Evolutionary conservation across 2,329 filamentous ascomycete species (phyloP).

Genomic region (Alternaria burnsii): DNA sequence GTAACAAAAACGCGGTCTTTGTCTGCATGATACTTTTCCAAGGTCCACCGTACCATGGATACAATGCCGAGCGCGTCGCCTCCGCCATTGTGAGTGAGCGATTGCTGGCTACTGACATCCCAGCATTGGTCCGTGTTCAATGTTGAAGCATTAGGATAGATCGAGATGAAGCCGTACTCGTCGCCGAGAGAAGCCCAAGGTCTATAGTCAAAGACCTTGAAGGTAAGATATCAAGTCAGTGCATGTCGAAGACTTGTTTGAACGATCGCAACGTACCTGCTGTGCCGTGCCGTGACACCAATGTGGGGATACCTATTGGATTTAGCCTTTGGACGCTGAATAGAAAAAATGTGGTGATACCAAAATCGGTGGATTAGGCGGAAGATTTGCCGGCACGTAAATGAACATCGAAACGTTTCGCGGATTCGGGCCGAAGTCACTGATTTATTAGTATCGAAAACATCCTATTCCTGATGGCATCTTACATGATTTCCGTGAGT

Average conservation of each 20-base stretch:
- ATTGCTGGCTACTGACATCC: slow-evolving; percentile 46
- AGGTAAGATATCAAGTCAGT: not conserved
- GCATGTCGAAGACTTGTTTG: not conserved
- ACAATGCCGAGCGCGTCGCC: slow-evolving; percentile 47
- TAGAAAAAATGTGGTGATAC: slow-evolving; percentile 28
- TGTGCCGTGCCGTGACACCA: slow-evolving; percentile 40
- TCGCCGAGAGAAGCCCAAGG: slow-evolving; percentile 43
- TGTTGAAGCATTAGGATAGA: slow-evolving; percentile 39
- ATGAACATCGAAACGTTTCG: slow-evolving; percentile 46
- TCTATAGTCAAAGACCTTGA: slow-evolving; percentile 36
- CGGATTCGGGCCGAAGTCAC: slow-evolving; percentile 44
- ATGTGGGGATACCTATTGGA: slow-evolving; percentile 43
- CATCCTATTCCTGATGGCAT: too few species aligned
- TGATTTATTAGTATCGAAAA: slow-evolving; percentile 33
- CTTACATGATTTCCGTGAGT: slow-evolving; percentile 31
- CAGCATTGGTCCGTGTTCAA: slow-evolving; percentile 47
- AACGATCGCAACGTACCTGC: not conserved
- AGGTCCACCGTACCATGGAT: slow-evolving; percentile 41
- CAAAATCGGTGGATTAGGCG: slow-evolving; percentile 40
- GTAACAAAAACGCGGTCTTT: slow-evolving; percentile 44
- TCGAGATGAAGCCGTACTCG: slow-evolving; percentile 46
- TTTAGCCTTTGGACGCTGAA: too few species aligned
- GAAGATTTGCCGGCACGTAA: slow-evolving; percentile 43
- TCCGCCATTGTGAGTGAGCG: slow-evolving; percentile 44
- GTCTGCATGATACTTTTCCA: slow-evolving; percentile 41